These are phyloP conservation scores for Parvularia atlantis DNA, from an alignment of 78 protist species.

Conservation along the genomic window DNA sequence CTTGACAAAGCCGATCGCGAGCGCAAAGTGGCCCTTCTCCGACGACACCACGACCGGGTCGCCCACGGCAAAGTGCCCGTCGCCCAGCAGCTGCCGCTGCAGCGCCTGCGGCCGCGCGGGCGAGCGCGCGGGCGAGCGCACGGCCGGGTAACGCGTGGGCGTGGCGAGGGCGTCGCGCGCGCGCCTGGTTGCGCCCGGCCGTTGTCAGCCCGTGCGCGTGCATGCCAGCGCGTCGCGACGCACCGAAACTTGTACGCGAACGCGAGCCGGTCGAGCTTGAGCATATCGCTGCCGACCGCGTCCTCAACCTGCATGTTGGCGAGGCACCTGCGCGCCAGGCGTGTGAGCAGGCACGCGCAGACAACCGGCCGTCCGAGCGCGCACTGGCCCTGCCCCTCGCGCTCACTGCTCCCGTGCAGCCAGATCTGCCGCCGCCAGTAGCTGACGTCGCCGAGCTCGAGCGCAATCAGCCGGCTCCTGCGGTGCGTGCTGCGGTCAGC, in stretches of 20 bases:
- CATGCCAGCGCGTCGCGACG: too few relatives aligned
- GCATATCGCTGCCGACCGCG: neutral
- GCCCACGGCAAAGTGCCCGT: neutral
- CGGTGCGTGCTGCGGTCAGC: too few relatives aligned
- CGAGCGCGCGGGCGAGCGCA: too few relatives aligned
- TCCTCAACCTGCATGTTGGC: too few relatives aligned
- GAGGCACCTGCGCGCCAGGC: too few relatives aligned
- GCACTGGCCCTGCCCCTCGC: conserved; percentile 9
- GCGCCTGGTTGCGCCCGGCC: too few relatives aligned
- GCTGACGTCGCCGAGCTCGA: conserved; percentile 6
- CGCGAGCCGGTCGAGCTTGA: neutral
- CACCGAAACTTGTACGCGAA: neutral
- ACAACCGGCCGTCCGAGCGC: too few relatives aligned
- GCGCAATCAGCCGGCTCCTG: too few relatives aligned
- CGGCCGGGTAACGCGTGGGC: too few relatives aligned
- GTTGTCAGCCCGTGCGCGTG: too few relatives aligned
- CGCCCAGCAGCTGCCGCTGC: neutral
- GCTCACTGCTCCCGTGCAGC: neutral
- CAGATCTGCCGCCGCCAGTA: neutral
- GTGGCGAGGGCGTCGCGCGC: too few relatives aligned
- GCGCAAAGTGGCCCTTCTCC: neutral
- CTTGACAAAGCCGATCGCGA: neutral
- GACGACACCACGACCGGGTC: neutral
- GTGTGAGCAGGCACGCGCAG: too few relatives aligned
- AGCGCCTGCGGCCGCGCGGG: neutral